Percentiles rank a stretch among this genome's conserved stretches.
Evolutionary conservation across 129 eudicot genomes (phyloP).

Genomic region (Arctium lappa): DNA sequence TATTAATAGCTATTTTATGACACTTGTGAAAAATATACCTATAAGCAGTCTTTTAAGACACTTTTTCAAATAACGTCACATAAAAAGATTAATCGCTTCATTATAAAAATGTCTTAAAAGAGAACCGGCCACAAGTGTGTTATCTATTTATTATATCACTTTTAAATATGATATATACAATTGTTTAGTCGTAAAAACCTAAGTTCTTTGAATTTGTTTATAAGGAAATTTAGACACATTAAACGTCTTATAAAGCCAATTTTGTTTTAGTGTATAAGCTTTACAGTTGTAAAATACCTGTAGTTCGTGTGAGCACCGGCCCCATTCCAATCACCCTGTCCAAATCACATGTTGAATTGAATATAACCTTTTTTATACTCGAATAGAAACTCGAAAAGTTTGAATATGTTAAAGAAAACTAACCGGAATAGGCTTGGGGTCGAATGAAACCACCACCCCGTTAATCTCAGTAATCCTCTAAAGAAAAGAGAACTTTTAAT

Average conservation of each 20-base stretch:
- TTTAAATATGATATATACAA: too few relatives aligned
- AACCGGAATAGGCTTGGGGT: constrained; percentile 96
- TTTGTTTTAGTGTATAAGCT: too few relatives aligned
- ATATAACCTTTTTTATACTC: neutral
- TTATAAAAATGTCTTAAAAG: too few relatives aligned
- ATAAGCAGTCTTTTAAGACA: too few relatives aligned
- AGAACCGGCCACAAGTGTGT: neutral
- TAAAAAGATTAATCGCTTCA: neutral
- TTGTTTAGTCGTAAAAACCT: neutral
- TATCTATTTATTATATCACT: neutral
- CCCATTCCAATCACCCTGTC: constrained; percentile 98
- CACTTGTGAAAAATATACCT: too few relatives aligned
- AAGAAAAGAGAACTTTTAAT: neutral
- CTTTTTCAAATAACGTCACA: neutral
- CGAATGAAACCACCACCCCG: constrained; percentile 85
- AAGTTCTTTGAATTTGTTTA: neutral
- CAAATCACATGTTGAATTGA: neutral
- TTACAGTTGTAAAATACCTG: constrained; percentile 37
- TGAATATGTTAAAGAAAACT: constrained; percentile 5
- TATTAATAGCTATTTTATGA: too few relatives aligned
- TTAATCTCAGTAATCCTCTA: constrained; percentile 96
- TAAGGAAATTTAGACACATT: too few relatives aligned
- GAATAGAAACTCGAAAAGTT: neutral
- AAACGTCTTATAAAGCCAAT: too few relatives aligned
- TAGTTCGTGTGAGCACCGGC: constrained; percentile 94